Conservation (phyloP, 2,329 filamentous ascomycete genomes). For the Aspergillus transmontanensis region DNA sequence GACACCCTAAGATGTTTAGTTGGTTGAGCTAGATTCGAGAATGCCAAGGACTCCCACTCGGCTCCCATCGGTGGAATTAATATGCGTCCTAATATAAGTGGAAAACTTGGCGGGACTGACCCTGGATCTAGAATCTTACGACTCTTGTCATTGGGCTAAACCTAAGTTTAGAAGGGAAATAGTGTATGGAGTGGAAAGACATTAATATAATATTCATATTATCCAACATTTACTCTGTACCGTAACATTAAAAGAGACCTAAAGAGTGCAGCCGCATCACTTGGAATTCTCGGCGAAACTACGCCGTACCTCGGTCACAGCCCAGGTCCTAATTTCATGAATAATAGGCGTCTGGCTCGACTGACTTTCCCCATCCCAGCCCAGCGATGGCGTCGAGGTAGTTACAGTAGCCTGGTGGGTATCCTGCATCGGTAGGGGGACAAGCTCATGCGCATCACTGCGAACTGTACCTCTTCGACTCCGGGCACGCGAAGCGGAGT, state of each 20-base stretch:
- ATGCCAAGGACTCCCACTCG: no score
- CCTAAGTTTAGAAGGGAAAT: neutral
- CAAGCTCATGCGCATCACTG: conserved; percentile 20
- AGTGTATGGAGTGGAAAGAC: neutral
- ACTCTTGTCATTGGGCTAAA: neutral
- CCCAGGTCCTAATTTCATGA: conserved; percentile 27
- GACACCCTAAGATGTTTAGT: neutral
- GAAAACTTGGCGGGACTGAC: neutral
- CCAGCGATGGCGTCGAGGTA: conserved; percentile 12
- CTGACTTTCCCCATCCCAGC: conserved; percentile 29
- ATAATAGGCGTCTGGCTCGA: conserved; percentile 31
- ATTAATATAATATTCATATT: neutral
- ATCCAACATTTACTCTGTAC: neutral
- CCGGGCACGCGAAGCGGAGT: conserved; percentile 12
- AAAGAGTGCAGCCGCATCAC: neutral
- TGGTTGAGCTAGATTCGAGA: neutral
- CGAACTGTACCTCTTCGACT: neutral
- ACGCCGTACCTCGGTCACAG: conserved; percentile 22
- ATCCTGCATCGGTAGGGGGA: conserved; percentile 14
- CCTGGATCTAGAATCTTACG: neutral
- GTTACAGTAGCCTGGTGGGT: conserved; percentile 18
- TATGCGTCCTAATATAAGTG: neutral
- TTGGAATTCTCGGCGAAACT: neutral
- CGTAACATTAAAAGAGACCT: neutral
- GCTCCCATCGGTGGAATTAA: neutral